Evolutionary conservation across 2,329 filamentous ascomycete genomes (phyloP).

Genomic region (Penicillium capsulatum): DNA sequence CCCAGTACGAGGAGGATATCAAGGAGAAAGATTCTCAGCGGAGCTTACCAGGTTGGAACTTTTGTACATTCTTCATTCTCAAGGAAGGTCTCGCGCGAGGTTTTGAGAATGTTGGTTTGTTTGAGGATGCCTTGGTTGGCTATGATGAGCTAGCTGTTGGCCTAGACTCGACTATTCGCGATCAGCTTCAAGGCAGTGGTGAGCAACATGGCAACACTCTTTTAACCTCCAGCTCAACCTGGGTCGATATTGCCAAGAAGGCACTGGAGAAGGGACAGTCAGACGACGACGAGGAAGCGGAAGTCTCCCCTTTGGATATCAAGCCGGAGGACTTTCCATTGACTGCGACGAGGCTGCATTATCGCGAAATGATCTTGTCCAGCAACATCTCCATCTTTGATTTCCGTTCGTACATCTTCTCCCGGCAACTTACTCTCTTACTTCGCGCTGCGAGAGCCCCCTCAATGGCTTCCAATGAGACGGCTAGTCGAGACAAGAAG

Average conservation of each 20-base stretch:
- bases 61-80: slow-evolving; percentile 97
- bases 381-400: slow-evolving; percentile 97
- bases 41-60: slow-evolving; percentile 91
- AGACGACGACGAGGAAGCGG: slow-evolving; percentile 29
- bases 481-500: slow-evolving; percentile 53
- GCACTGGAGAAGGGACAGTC: slow-evolving; percentile 43
- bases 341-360: slow-evolving; percentile 66
- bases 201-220: slow-evolving; percentile 69
- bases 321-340: slow-evolving; percentile 38
- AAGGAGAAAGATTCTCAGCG: slow-evolving; percentile 88
- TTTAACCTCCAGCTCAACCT: slow-evolving; percentile 66
- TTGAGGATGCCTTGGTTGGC: slow-evolving; percentile 89
- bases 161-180: slow-evolving; percentile 74
- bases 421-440: slow-evolving; percentile 77
- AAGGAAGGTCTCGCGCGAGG: slow-evolving; percentile 92
- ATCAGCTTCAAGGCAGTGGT: slow-evolving; percentile 60
- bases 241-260: slow-evolving; percentile 57
- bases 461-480: slow-evolving; percentile 32
- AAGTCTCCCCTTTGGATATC: slow-evolving; percentile 27
- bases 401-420: slow-evolving; percentile 90
- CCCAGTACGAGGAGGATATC: slow-evolving; percentile 95
- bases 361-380: slow-evolving; percentile 84
- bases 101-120: slow-evolving; percentile 91
- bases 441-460: slow-evolving; percentile 70
- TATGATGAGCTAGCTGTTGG: slow-evolving; percentile 93